phyloP scores from a whole-genome alignment of 1,284 basidiomycete species.

The Testicularia cyperi region DNA sequence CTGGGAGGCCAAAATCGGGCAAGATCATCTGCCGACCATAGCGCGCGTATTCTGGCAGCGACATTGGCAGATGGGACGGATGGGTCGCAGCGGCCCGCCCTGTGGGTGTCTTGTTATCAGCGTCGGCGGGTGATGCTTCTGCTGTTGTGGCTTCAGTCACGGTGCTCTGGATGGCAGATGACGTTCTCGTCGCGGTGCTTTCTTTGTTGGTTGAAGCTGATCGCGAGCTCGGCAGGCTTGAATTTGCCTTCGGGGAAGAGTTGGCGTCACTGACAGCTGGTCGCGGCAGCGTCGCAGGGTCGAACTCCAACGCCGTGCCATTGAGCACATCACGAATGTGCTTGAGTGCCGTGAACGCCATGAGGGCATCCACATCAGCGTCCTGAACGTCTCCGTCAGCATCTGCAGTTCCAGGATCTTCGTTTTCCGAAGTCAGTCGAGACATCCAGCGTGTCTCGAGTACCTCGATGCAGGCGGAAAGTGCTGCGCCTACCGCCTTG shows the following conservation, averaged over 20 bases:
- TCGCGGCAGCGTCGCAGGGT: conserved; percentile 28
- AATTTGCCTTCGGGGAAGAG: too few species aligned
- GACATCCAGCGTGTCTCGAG: conserved; percentile 32
- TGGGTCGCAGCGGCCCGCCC: too few species aligned
- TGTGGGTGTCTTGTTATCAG: too few species aligned
- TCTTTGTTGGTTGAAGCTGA: too few species aligned
- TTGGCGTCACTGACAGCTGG: background rate
- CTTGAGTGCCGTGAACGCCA: conserved; percentile 49
- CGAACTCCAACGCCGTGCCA: conserved; percentile 38
- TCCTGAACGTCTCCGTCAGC: too few species aligned
- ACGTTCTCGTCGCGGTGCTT: too few species aligned
- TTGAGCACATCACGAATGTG: conserved; percentile 49
- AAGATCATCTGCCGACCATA: conserved; percentile 98
- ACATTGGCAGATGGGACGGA: conserved; percentile 46
- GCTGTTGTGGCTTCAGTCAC: too few species aligned
- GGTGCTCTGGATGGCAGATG: too few species aligned
- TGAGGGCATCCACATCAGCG: conserved; percentile 28
- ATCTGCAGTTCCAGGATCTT: too few species aligned
- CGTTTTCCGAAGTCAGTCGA: background rate
- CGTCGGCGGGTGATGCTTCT: too few species aligned
- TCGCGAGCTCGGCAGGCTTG: too few species aligned
- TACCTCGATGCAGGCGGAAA: conserved; percentile 30
- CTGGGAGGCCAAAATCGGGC: conserved; percentile 77
- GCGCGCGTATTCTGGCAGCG: conserved; percentile 73
- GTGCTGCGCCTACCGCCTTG: conserved; percentile 33